Evolutionary conservation across 1,284 basidiomycete genomes (phyloP), one percentile per base, ranked within the genome.

Genomic region (Cyathus olla): DNA sequence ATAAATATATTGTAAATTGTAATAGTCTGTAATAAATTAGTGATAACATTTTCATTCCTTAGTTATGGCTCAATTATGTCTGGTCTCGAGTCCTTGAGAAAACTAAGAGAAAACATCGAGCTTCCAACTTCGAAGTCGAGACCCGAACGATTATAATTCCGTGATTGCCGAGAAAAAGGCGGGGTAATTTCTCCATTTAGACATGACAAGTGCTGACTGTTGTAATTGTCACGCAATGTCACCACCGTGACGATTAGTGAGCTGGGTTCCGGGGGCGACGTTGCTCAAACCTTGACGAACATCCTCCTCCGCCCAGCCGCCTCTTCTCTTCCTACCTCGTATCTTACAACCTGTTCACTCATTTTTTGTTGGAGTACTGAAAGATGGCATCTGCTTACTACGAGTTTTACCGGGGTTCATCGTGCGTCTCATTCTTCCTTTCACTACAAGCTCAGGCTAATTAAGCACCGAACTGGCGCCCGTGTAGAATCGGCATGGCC

Each of bases 341-440:
- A 27, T 51, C 28, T n/a, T 15, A n/a, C 13, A 31, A 15, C 24
- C 28, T 51, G 15, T 49, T 8, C 49, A 27, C 28, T 26, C 28
- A 11, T 31, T 31, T 51, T 8, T 29, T 26, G 15, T 26, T 49
- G n/a, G 24, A n/a, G 44, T 19, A 46, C 46, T 15, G 11, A 13
- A 52, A 54, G n/a, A 93, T 93, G 91, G 91, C 91, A 50, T 80
- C 91, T 27, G 93, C 92, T 53, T 96, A 95, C 81, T 96, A 96
- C 76, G 95, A 96, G 79, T 96, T 96, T 77, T 96, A 96, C 80
- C 87, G 94, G 59, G 93, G 92, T 60, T 94, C 93, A 55, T 94
- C 92, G 92, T 94, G 85, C 73, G 92, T 88, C n/a, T 52, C 60
- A 56, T 57, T 47, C 35, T 51, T 15, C 26, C 13, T 42, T 52